phyloP scores from a whole-genome alignment of 2,329 filamentous ascomycete species.

The Pyrenochaeta sp. region DNA sequence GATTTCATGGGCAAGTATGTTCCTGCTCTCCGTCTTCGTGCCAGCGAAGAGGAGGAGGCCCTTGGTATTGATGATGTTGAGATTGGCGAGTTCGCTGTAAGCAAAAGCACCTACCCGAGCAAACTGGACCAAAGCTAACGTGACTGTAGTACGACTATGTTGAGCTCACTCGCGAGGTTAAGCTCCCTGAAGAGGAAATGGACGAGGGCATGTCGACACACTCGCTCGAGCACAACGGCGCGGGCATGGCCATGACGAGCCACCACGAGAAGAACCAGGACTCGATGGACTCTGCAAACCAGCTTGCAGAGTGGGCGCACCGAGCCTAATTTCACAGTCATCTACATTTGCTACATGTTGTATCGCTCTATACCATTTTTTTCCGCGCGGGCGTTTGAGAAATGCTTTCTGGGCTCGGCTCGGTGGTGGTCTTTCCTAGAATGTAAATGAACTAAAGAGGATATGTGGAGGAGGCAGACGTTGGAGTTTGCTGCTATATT shows the following conservation, averaged over 20 bases:
- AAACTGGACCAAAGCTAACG: slow-evolving; percentile 12
- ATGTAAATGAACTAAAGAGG: no score
- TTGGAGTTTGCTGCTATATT: background rate
- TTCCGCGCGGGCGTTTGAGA: no score
- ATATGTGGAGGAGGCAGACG: no score
- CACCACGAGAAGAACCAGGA: slow-evolving; percentile 49
- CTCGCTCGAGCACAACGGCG: slow-evolving; percentile 37
- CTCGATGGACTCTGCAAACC: slow-evolving; percentile 44
- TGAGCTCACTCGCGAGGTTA: slow-evolving; percentile 73
- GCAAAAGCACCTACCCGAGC: slow-evolving; percentile 30
- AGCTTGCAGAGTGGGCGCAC: slow-evolving; percentile 47
- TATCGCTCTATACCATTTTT: slow-evolving; percentile 12
- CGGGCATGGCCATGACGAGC: slow-evolving; percentile 33
- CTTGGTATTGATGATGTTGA: slow-evolving; percentile 88
- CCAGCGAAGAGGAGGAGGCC: slow-evolving; percentile 78
- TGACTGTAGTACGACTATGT: slow-evolving; percentile 86
- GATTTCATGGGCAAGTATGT: slow-evolving; percentile 78
- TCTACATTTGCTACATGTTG: background rate
- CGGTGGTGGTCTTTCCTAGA: no score
- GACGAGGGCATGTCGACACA: slow-evolving; percentile 46
- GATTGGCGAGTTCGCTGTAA: slow-evolving; percentile 87
- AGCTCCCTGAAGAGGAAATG: slow-evolving; percentile 46
- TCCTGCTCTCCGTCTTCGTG: slow-evolving; percentile 77
- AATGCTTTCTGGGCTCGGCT: no score
- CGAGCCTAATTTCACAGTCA: slow-evolving; percentile 25